Percentiles rank a stretch among this genome's conserved stretches.
Conservation (phyloP, 2,329 filamentous ascomycete species). For the Diaporthe ilicicola region DNA sequence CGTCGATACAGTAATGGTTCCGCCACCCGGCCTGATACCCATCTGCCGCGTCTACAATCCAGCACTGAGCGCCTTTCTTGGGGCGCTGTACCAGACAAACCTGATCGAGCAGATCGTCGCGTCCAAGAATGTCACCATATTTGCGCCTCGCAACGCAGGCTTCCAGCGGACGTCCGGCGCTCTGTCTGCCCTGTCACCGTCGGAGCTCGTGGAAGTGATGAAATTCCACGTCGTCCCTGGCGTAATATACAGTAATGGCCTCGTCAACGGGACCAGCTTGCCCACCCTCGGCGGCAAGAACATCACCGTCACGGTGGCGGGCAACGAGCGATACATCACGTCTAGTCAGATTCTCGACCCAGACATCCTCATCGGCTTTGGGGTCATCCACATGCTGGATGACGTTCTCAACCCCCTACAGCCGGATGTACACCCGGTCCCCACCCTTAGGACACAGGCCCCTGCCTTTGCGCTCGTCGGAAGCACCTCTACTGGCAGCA, state of each 20-base stretch:
- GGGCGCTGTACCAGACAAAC: constrained; percentile 48
- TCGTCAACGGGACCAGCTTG: constrained; percentile 54
- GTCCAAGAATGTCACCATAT: constrained; percentile 59
- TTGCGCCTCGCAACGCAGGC: constrained; percentile 61
- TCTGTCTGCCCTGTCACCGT: constrained; percentile 48
- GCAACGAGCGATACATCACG: constrained; percentile 56
- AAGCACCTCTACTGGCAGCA: constrained; percentile 39
- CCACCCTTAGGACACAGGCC: constrained; percentile 44
- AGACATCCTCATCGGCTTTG: constrained; percentile 64
- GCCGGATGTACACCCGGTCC: constrained; percentile 46
- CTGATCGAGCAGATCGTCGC: constrained; percentile 52
- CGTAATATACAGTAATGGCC: constrained; percentile 58
- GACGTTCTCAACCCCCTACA: constrained; percentile 56
- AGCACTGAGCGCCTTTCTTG: constrained; percentile 51
- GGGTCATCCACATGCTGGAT: constrained; percentile 67
- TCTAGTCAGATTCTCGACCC: constrained; percentile 59
- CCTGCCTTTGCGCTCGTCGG: constrained; percentile 42
- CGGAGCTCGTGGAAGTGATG: constrained; percentile 56
- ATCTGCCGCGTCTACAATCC: constrained; percentile 46
- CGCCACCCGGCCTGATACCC: constrained; percentile 50
- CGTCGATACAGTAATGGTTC: constrained; percentile 60
- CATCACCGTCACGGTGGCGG: constrained; percentile 53
- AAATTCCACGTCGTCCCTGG: constrained; percentile 66
- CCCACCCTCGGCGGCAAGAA: constrained; percentile 48
- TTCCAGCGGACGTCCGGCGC: constrained; percentile 58